Evolutionary conservation across 176 grass and related monocot species (phyloP).

Genomic region (Paspalum vaginatum): DNA sequence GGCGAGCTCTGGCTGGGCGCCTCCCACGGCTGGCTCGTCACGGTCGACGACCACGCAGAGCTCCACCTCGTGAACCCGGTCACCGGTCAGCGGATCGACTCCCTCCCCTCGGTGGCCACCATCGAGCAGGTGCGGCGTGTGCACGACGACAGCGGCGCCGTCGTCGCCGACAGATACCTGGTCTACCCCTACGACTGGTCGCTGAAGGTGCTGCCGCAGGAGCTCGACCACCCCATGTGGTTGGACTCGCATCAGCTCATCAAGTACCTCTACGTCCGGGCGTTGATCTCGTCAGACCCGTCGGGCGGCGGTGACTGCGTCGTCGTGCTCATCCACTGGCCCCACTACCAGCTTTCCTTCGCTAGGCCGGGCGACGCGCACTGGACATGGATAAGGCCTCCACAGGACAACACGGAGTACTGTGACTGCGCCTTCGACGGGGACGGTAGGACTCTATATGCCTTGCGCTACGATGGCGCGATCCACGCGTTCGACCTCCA

Average conservation of each 20-base stretch:
- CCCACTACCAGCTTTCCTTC: constrained; percentile 1
- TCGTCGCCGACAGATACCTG: neutral
- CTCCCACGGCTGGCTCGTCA: constrained; percentile 12
- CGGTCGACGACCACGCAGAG: neutral
- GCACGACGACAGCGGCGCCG: neutral
- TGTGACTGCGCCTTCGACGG: neutral
- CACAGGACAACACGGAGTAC: neutral
- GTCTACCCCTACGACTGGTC: neutral
- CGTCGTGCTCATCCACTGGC: constrained; percentile 13
- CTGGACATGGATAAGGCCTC: neutral
- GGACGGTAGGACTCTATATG: constrained; percentile 34
- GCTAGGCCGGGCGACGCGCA: constrained; percentile 9
- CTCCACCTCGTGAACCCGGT: constrained; percentile 21
- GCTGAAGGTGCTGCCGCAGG: neutral
- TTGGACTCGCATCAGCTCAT: neutral
- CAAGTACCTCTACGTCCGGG: neutral
- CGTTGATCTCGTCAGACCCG: constrained; percentile 14
- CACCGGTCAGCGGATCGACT: neutral
- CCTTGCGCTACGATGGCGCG: neutral
- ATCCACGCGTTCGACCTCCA: constrained; percentile 30
- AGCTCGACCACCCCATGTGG: neutral
- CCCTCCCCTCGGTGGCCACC: constrained; percentile 6
- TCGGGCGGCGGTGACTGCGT: neutral
- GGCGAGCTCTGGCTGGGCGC: constrained; percentile 15
- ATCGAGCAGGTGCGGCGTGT: neutral